Evolutionary conservation across 2,329 filamentous ascomycete genomes (phyloP).

Genomic region (Cryphonectria radicalis): DNA sequence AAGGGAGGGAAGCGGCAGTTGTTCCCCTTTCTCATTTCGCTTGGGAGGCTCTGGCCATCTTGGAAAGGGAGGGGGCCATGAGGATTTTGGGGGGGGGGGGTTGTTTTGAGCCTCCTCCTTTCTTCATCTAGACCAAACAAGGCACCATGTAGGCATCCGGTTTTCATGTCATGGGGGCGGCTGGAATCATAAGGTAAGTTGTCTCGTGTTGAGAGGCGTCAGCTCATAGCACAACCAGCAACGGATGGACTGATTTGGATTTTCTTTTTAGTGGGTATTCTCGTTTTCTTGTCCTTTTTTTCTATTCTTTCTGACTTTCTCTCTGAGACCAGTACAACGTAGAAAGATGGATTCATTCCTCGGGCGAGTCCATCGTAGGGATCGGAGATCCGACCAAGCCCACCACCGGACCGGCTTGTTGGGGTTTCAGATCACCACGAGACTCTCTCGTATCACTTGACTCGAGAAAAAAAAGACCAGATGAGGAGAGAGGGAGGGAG

Average conservation of each 20-base stretch:
- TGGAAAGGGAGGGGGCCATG: too few species aligned
- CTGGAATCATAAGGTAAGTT: not conserved
- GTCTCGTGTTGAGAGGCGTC: not conserved
- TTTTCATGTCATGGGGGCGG: not conserved
- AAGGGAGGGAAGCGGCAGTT: slow-evolving; percentile 5
- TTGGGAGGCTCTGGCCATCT: not conserved
- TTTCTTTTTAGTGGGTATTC: too few species aligned
- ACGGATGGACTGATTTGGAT: too few species aligned
- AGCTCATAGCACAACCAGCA: too few species aligned
- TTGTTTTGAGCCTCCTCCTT: not conserved
- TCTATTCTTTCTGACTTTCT: not conserved
- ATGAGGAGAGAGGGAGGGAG: not conserved
- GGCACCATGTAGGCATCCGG: not conserved
- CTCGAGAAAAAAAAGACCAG: not conserved
- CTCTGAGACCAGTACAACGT: not conserved
- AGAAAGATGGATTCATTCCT: not conserved
- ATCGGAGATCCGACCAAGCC: not conserved
- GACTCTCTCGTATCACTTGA: not conserved
- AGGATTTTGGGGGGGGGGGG: not conserved
- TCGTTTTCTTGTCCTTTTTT: too few species aligned
- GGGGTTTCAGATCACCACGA: not conserved
- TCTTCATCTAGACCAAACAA: slow-evolving; percentile 2
- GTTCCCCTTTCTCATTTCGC: slow-evolving; percentile 5
- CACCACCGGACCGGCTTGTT: not conserved
- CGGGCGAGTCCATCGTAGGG: not conserved